Base-by-base conservation (phyloP, 2,329 filamentous ascomycete genomes). In the Fusarium cicatricum region DNA sequence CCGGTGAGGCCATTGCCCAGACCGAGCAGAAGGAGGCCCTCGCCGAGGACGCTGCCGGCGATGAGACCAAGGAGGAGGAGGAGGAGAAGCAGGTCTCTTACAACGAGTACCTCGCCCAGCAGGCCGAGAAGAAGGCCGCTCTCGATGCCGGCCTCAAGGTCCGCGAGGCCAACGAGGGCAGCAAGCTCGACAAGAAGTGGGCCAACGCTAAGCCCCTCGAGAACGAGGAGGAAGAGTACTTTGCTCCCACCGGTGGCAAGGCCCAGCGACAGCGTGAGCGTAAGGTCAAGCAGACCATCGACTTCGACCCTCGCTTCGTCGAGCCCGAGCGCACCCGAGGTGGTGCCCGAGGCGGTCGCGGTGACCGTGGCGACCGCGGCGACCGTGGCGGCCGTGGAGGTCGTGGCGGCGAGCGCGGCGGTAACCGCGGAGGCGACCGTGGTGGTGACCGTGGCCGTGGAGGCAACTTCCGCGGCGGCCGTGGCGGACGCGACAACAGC, bases 81-180 rank as follows among this genome's bases (percentile, higher is more conserved):
- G 55, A 60, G 36, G 91, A 96, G 78, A 96, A 95, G 86, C 86
- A 84, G 81, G 89, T 96, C 82, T 95, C 92, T 50, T 97, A 93
- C 80, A 81, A 85, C 72, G 90, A 95, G 67, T 99, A 97, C 83
- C 86, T 96, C 48, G 90, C 88, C 74, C 82, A 86, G 78, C 79
- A 76, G 70, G 83, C 82, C 55, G 83, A 85, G 81, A 94, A 93
- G 86, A 93, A 92, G 82, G 79, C 86, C 65, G 85, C 85, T 65
- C 85, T 94, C 64, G 85, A 85, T 69, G 77, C 80, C 68, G 69
- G 65, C 48, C 84, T 88, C 71, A 85, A 91, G 72, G 84, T 92
- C 73, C 94, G 95, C 81, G 88, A 92, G 82, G 82, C 94, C 78
- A 97, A 98, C 83, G 93, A 97, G 83, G 93, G 93, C 72, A 85